Evolutionary conservation across 2,329 filamentous ascomycete species (phyloP), one percentile per base, ranked within the genome.

Genomic region (Trichoderma simmonsii): DNA sequence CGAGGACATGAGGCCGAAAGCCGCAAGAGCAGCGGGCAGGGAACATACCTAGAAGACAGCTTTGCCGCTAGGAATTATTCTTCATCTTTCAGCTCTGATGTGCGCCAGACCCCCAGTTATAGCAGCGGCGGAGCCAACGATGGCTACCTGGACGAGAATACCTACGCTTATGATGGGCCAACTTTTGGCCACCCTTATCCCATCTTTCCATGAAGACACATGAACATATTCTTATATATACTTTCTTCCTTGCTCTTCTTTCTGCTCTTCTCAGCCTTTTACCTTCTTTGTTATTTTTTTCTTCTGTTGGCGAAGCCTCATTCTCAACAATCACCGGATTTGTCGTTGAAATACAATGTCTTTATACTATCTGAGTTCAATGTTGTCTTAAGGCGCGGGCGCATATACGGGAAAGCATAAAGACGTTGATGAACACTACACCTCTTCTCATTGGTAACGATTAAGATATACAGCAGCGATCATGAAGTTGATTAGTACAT

Each of bases 1-100:
- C 81, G 83, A 65, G 87, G 87, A 60, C 85, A 87, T 76, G 86
- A 87, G 75, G 80, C 80, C 8, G 81, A 84, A 72, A 85, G 84
- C 75, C 81, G 81, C 36, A 82, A 82, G 9, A 83, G 83, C 72
- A 84, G 83, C 75, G 79, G 81, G 9, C 79, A 78, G 18, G 81
- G 77, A 68, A 83, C 80, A 64, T 80, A 80, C 67, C 72, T 77
- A 36, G 79, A 76, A 59, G 83, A 82, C 60, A 83, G 74, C 30
- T 79, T 79, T 68, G 72, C 76, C 26, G 75, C 76, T 39, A 77
- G 74, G 18, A 74, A 78, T 4, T 82, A 80, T 72, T 72, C 74
- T 18, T 72, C 74, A 24, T 74, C 78, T 5, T 78, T 78, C 61
- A 73, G 73, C 24, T 67, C 73, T 7, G 74, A 56, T 5, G 21